These are phyloP conservation scores for Trichoderma arundinaceum DNA, from an alignment of 2,329 filamentous ascomycete genomes.

Conservation along the genomic window DNA sequence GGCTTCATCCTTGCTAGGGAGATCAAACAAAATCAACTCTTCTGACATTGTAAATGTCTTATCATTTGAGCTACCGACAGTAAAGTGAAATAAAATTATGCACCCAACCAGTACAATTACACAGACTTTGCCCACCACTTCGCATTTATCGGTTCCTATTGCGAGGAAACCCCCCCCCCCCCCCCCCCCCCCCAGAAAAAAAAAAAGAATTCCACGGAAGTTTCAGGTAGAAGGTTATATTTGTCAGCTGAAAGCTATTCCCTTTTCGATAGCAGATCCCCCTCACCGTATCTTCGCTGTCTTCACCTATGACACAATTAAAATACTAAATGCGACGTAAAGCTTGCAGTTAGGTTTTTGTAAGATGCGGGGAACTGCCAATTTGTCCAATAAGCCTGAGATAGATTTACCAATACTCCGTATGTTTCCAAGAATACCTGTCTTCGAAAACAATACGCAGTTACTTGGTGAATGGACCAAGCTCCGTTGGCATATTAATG, in stretches of 20 bases:
- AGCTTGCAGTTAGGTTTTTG: not conserved
- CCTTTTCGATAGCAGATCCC: not conserved
- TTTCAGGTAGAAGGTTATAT: not conserved
- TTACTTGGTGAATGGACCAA: no score
- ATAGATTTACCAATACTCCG: not conserved
- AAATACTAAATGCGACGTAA: not conserved
- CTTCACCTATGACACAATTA: not conserved
- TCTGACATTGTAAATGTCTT: not conserved
- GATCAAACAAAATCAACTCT: constrained; percentile 1
- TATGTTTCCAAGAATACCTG: not conserved
- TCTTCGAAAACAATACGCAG: not conserved
- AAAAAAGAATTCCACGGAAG: not conserved
- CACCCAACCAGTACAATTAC: not conserved
- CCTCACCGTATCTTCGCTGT: not conserved
- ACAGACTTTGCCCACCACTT: not conserved
- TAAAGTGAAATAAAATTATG: not conserved
- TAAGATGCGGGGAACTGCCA: not conserved
- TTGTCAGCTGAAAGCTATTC: constrained; percentile 7
- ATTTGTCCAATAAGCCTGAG: not conserved
- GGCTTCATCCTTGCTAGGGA: constrained; percentile 6
- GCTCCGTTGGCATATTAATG: no score
- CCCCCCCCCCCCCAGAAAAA: no score
- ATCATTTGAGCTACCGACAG: not conserved
- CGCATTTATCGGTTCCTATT: not conserved
- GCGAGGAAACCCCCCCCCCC: not conserved